Evolutionary conservation across 1,284 basidiomycete species (phyloP).

Genomic region (Lentinus polychrous): DNA sequence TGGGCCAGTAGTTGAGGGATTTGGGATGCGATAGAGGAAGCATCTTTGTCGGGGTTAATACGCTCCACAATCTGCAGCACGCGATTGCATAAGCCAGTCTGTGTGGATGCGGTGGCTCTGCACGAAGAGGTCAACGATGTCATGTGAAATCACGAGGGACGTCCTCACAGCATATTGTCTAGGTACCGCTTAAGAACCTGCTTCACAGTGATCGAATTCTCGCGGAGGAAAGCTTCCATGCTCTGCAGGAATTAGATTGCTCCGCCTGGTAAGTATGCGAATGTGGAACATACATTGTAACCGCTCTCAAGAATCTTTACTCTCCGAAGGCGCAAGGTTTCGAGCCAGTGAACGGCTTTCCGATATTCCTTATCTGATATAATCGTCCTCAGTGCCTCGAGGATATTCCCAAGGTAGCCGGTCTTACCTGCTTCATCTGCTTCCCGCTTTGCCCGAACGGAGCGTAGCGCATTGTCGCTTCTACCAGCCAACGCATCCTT

Average conservation of each 20-base stretch:
- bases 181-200: slow-evolving; percentile 63
- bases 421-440: slow-evolving; percentile 82
- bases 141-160: not conserved
- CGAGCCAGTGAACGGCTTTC: slow-evolving; percentile 87
- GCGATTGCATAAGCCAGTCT: slow-evolving; percentile 60
- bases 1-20: slow-evolving; percentile 55
- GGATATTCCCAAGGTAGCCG: slow-evolving; percentile 1
- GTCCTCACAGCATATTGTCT: slow-evolving; percentile 66
- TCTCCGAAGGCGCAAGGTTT: slow-evolving; percentile 81
- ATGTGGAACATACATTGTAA: slow-evolving; percentile 47
- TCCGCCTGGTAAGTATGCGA: not conserved
- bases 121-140: not conserved
- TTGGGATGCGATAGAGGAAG: slow-evolving; percentile 43
- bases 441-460: slow-evolving; percentile 80
- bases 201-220: slow-evolving; percentile 64
- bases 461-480: slow-evolving; percentile 60
- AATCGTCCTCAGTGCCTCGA: not conserved
- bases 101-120: slow-evolving; percentile 64
- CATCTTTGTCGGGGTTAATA: slow-evolving; percentile 68
- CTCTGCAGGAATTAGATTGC: slow-evolving; percentile 40
- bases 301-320: slow-evolving; percentile 81
- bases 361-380: slow-evolving; percentile 84
- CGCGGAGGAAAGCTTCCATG: slow-evolving; percentile 72
- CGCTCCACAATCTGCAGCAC: slow-evolving; percentile 49
- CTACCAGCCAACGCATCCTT: slow-evolving; percentile 52